Base-by-base conservation (phyloP, 164 flowering plant genomes). In the Akebia trifoliata region DNA sequence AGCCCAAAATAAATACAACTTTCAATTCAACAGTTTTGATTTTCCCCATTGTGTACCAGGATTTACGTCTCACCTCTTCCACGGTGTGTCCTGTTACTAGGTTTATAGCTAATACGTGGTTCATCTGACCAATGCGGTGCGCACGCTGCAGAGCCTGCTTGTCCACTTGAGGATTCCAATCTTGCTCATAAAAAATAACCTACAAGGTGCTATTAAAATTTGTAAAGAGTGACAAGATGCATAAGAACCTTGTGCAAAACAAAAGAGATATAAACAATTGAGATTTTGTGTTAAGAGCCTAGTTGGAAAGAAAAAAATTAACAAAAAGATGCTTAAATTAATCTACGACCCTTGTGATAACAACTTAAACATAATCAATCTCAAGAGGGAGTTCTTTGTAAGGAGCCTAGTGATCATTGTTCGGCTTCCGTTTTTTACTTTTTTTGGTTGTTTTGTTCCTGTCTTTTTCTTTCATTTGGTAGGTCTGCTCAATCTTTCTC, bases 151-250 rank as follows among this genome's bases (percentile, higher is more conserved):
- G 49, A 59, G 99, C 99, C 68, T 93, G 97, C 74, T 73, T 90
- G 67, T 93, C 98, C 61, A 87, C 96, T 72, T 90, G 98, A 15
- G 98, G 98, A 73, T 93, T 93, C 98, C 98, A 93, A 69, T 93
- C 98, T 81, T 93, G 98, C 80, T 93, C 98, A 53, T 82, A 93
- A 70, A 93, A 93, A 67, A 93, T 82, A 55, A 93, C 98, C 98
- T 93, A 48, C 34, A 72, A 20, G n/a, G 31, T 26, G 26, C 4
- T 2, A n/a, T 21, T 39, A 17, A 11, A 57, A 50, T 14, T 10
- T 50, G 26, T 20, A 59, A 52, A 29, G 15, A 14, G 5, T 10
- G 21, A 57, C 0, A 26, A 62, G 17, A 54, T 46, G 15, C 18
- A 8, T 2, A 34, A 21, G 29, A 14, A 25, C 17, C n/a, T 8